A percentile compares a stretch with the other conserved stretches of the same genome.
Conservation (phyloP, 106 monocot species). For the Dactylorhiza incarnata region DNA sequence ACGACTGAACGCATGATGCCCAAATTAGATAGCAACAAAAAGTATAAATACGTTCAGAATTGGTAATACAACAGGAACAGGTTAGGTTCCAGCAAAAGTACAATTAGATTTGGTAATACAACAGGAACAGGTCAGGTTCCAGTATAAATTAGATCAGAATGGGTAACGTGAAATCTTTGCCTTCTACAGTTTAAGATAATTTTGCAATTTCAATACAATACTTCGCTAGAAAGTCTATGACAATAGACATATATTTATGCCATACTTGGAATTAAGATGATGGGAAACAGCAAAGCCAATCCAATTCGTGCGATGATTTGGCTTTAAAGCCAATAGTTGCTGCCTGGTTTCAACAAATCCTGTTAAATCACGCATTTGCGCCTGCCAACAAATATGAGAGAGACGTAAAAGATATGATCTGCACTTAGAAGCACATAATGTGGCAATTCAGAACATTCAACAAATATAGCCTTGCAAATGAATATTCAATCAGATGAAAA, state of each 20-base stretch:
- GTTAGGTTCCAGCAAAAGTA: not conserved
- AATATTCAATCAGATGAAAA: not conserved
- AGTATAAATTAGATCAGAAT: too few species aligned
- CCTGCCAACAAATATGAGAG: constrained; percentile 33
- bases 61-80: not conserved
- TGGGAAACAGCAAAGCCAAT: constrained; percentile 98
- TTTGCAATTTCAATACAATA: too few species aligned
- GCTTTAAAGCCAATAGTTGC: constrained; percentile 77
- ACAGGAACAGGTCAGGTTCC: not conserved
- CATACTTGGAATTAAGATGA: constrained; percentile 87
- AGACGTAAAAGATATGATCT: constrained; percentile 1
- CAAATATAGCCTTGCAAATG: not conserved
- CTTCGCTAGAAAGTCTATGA: not conserved
- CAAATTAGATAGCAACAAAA: not conserved
- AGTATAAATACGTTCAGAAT: not conserved
- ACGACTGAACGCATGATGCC: not conserved
- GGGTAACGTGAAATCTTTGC: not conserved
- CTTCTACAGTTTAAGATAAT: not conserved
- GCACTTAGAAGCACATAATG: not conserved
- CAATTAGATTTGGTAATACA: not conserved
- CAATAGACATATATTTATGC: not conserved
- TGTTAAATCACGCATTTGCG: constrained; percentile 92
- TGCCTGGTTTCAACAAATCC: constrained; percentile 99
- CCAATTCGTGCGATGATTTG: constrained; percentile 98
- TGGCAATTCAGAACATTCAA: not conserved